Base-by-base conservation (phyloP, 495 filamentous ascomycete species). In the Daldinia decipiens region DNA sequence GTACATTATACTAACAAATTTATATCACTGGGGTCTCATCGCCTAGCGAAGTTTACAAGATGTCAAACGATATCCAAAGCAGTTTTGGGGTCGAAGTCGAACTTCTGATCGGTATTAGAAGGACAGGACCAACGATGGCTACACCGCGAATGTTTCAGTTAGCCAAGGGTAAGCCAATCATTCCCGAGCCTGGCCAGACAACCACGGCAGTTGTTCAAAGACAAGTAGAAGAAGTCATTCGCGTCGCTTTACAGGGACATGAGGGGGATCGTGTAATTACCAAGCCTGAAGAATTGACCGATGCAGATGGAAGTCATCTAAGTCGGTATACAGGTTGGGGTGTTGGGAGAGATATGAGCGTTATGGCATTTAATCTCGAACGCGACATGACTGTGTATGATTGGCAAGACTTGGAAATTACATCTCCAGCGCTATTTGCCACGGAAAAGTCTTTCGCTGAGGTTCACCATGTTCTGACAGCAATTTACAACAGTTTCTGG, bases 51-150 rank as follows among this genome's bases (percentile, higher is more conserved):
- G 12, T 5, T 5, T 24, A 12, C 17, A 27, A 34, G 8, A 61
- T 67, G 57, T 36, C 36, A 21, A 24, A 54, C 6, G 29, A 27
- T 27, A 34, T 21, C 6, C 6, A 15, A 17, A 72, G 59, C n/a
- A 68, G 64, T 15, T 61, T 72, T 12, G 65, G 70, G 0, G 60
- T 72, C 4, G 65, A 72, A 34, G 6, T 65, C 27, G 70, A 68
- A 43, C 61, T 45, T 34, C 5, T 72, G 1, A 21, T 65, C 4
- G 70, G 21, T 27, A 5, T 47, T 9, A 8, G 11, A 9, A 36
- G 26, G 7, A n/a, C 19, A 7, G 7, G 39, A 0, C 29, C 12
- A 1, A 12, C 1, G 6, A 32, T 5, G 36, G 60, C 60, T 17
- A 47, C 19, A 12, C 43, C 43, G 8, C 9, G 9, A 26, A 45